Base-by-base conservation (phyloP, 2,329 filamentous ascomycete genomes). In the Diaporthe vexans region DNA sequence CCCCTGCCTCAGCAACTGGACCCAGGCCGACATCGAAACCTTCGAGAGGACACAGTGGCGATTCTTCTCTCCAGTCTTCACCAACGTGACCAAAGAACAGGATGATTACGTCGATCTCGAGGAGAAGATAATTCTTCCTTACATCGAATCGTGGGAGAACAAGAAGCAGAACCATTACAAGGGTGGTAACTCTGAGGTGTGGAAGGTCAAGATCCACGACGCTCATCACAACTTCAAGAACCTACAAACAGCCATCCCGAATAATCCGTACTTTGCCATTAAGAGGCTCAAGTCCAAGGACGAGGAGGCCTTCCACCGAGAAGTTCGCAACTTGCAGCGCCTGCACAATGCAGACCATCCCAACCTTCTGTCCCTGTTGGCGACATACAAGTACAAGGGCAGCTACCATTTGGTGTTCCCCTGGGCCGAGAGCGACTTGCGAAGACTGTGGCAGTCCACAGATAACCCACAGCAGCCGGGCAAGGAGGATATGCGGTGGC, bases 321-420 rank as follows among this genome's bases (percentile, higher is more conserved):
- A 76, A 68, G 75, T 76, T 48, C 73, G 73, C 70, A 74, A 73
- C 73, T 35, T 76, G 65, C 73, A 75, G 35, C 75, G 73, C 19
- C 37, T 76, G 43, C 70, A 75, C 59, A 73, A 73, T 46, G 73
- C 73, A 7, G 75, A 75, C 26, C 75, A 76, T 71, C 73, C 75
- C 54, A 73, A 76, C 70, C 73, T 76, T n/a, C 26, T 76, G 17
- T 75, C 72, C 26, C 73, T 76, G 21, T 19, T 76, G 29, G 75
- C 75, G 17, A 76, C 75, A 1, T 76, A 76, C 71, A 76, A 76
- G 48, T 76, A 76, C 52, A 71, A 67, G 19, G 75, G 75, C 17
- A 71, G 74, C 59, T 76, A 76, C 65, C 75, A 76, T 43, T 56
- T 76, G 71, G 71, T 76, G 37, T 76, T 76, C 65, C 73, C 75